Base-by-base conservation (phyloP, 257 asterid species). In the Nicotiana tabacum region DNA sequence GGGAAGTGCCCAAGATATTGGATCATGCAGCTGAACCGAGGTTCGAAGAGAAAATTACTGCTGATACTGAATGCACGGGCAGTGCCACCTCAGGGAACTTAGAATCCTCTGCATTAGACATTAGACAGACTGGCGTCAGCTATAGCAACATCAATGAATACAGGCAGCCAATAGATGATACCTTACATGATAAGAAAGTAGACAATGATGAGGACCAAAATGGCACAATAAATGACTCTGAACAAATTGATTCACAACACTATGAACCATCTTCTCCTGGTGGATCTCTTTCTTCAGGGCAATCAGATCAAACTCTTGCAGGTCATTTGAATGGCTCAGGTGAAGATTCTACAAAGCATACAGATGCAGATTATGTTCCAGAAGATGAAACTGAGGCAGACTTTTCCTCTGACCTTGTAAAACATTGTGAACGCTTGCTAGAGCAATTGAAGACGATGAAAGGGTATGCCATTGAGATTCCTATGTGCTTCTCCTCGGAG, bases 1-100 rank as follows among this genome's bases (percentile, higher is more conserved):
- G 99, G 99, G 93, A 90, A 82, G 91, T 94, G 62, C 99, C 99
- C 70, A 87, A 85, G 82, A 85, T 84, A 81, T 78, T 90, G 85
- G 85, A 89, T 79, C 88, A 83, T 85, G 85, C 84, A 46, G 81
- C 83, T 82, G 90, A 80, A 83, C 30, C 66, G 70, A 66, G 80
- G 16, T 77, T 84, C 72, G 88, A 70, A 70, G 90, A 83, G 88
- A 87, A 86, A 82, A 86, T 81, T 46, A 64, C 81, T 39, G 66
- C 81, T 82, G 90, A 84, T 56, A 53, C 84, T 86, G 92, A 78
- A 82, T 86, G 81, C 64, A 82, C 78, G 68, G 82, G 43, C 21
- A 69, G 51, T 65, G 83, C 77, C 66, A 17, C 51, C 46, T 37
- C 58, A 16, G 32, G 83, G 78, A 60, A 60, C 86, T 65, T n/a